Conservation (phyloP, 805 yeast genomes). For the Middelhovenomyces tepae region DNA sequence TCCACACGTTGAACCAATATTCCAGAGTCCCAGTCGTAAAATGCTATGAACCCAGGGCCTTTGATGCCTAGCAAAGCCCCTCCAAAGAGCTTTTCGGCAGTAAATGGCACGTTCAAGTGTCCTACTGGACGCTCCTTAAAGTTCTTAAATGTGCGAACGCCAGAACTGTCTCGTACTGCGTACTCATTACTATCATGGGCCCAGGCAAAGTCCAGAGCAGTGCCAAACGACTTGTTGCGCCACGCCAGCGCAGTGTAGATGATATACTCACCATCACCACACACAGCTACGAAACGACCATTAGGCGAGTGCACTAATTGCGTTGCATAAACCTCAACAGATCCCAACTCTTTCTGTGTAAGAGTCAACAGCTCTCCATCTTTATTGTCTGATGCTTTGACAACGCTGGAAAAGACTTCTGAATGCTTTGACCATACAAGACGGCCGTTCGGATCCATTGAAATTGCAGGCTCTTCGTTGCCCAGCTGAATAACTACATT, state of each 20-base stretch:
- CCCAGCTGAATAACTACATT: slow-evolving; percentile 83
- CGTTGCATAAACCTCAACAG: slow-evolving; percentile 87
- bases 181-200: slow-evolving; percentile 80
- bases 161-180: slow-evolving; percentile 69
- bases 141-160: slow-evolving; percentile 68
- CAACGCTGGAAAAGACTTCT: slow-evolving; percentile 76
- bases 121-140: slow-evolving; percentile 69
- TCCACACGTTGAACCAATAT: slow-evolving; percentile 78
- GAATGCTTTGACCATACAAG: slow-evolving; percentile 85
- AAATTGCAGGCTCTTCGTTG: slow-evolving; percentile 85
- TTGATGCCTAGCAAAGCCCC: slow-evolving; percentile 85
- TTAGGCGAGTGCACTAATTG: slow-evolving; percentile 87
- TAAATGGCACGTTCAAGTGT: slow-evolving; percentile 55
- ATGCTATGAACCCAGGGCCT: slow-evolving; percentile 74
- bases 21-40: slow-evolving; percentile 93
- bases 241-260: slow-evolving; percentile 95
- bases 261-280: slow-evolving; percentile 97
- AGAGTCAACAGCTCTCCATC: slow-evolving; percentile 78
- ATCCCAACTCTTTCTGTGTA: slow-evolving; percentile 85
- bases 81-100: slow-evolving; percentile 73
- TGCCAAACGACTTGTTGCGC: slow-evolving; percentile 92
- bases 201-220: slow-evolving; percentile 90
- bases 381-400: slow-evolving; percentile 56
- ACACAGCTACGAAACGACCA: slow-evolving; percentile 93
- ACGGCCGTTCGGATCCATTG: slow-evolving; percentile 91